Conservation (phyloP, 2,329 filamentous ascomycete species). For the Diatrype stigma region DNA sequence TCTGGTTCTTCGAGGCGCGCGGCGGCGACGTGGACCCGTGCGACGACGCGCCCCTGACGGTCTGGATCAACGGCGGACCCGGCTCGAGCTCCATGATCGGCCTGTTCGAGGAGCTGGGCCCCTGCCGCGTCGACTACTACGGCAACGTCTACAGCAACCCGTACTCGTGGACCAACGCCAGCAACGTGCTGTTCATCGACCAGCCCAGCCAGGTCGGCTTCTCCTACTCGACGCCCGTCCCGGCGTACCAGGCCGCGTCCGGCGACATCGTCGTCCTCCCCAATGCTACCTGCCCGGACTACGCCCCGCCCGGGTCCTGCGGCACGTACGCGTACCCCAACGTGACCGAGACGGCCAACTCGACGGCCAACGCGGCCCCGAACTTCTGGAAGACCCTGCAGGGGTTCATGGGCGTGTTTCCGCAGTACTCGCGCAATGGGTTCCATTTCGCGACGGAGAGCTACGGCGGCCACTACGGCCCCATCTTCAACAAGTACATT, state of each 20-base stretch:
- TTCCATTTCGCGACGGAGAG: slow-evolving; percentile 54
- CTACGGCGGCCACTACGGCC: slow-evolving; percentile 56
- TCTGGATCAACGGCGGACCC: slow-evolving; percentile 52
- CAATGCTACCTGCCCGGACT: slow-evolving; percentile 45
- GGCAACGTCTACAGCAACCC: slow-evolving; percentile 48
- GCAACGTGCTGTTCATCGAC: slow-evolving; percentile 58
- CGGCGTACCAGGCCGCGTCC: slow-evolving; percentile 19
- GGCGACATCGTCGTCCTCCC: slow-evolving; percentile 38
- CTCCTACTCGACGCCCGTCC: slow-evolving; percentile 40
- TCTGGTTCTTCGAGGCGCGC: slow-evolving; percentile 49
- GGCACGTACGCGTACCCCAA: slow-evolving; percentile 54
- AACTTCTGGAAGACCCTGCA: slow-evolving; percentile 59
- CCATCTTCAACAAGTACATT: slow-evolving; percentile 49
- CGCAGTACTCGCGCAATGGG: slow-evolving; percentile 41
- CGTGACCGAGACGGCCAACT: slow-evolving; percentile 46
- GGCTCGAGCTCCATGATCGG: slow-evolving; percentile 52
- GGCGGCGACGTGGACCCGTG: slow-evolving; percentile 37
- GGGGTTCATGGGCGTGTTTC: slow-evolving; percentile 60
- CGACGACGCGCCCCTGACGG: slow-evolving; percentile 41
- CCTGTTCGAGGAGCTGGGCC: slow-evolving; percentile 44
- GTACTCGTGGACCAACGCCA: slow-evolving; percentile 56
- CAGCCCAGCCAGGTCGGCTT: slow-evolving; percentile 58
- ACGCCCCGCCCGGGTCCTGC: slow-evolving; percentile 39
- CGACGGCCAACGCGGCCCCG: slow-evolving; percentile 48
- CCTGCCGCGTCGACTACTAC: slow-evolving; percentile 37